Conservation (phyloP, 768 basidiomycete genomes). For the Leccinellum rugosiceps region DNA sequence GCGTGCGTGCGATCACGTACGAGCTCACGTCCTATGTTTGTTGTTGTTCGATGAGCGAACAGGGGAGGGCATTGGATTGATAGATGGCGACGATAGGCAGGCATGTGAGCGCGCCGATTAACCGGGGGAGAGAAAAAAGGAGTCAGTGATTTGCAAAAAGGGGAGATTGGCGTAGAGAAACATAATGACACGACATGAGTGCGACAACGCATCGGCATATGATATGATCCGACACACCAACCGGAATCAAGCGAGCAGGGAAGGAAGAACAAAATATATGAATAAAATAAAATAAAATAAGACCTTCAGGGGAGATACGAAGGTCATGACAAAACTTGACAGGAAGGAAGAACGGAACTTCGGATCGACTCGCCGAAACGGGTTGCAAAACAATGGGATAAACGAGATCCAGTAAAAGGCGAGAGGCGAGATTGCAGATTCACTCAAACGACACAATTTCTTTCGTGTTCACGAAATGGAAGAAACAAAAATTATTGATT, state of each 20-base stretch:
- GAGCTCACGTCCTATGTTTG: conserved; percentile 66
- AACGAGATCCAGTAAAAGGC: neutral
- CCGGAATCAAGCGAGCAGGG: conserved; percentile 5
- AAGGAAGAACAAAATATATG: neutral
- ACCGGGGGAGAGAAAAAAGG: neutral
- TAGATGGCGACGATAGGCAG: neutral
- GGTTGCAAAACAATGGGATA: neutral
- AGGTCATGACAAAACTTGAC: neutral
- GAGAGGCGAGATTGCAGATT: neutral
- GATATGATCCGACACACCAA: neutral
- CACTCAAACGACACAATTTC: conserved; percentile 2
- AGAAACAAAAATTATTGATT: conserved; percentile 1
- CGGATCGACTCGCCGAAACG: conserved; percentile 15
- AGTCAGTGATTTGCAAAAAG: conserved; percentile 10
- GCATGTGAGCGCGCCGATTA: neutral
- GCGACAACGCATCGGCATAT: neutral
- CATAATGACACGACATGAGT: neutral
- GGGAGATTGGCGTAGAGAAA: neutral
- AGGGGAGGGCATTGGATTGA: neutral
- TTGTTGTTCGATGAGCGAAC: neutral
- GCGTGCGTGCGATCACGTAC: conserved; percentile 78
- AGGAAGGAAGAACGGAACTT: conserved; percentile 2
- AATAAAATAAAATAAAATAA: neutral
- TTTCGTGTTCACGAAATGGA: neutral
- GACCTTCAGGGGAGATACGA: conserved; percentile 13